Evolutionary conservation across 768 basidiomycete species (phyloP).

Genomic region (Tricholoma bakamatsutake): DNA sequence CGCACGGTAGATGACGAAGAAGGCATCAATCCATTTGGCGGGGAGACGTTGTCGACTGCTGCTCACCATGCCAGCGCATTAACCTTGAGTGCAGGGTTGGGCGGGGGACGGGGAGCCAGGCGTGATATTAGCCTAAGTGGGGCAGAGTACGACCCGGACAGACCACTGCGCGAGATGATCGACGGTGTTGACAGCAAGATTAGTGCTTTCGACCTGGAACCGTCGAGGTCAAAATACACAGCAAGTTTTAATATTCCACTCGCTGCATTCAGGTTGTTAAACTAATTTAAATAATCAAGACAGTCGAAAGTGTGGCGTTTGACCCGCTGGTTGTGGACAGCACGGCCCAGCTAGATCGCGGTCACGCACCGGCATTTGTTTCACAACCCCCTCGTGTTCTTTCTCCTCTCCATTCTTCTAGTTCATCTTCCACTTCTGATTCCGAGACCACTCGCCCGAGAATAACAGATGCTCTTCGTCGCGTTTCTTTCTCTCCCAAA

Average conservation of each 20-base stretch:
- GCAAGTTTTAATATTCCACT: slow-evolving; percentile 27
- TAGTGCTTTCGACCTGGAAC: slow-evolving; percentile 51
- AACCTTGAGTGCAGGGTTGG: slow-evolving; percentile 81
- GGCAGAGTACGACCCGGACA: slow-evolving; percentile 82
- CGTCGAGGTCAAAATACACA: slow-evolving; percentile 42
- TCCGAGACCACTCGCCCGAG: slow-evolving; percentile 54
- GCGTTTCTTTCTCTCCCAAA: slow-evolving; percentile 70
- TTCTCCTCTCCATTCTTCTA: slow-evolving; percentile 41
- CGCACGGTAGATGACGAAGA: slow-evolving; percentile 55
- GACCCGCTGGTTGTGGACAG: slow-evolving; percentile 58
- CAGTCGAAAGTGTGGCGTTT: slow-evolving; percentile 32
- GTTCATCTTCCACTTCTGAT: slow-evolving; percentile 46
- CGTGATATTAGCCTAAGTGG: slow-evolving; percentile 61
- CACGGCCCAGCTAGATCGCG: slow-evolving; percentile 55
- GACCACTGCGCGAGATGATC: slow-evolving; percentile 70
- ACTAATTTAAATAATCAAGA: slow-evolving; percentile 17
- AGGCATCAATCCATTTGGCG: slow-evolving; percentile 60
- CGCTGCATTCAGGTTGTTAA: background rate
- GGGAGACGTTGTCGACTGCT: slow-evolving; percentile 72
- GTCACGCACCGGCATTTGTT: slow-evolving; percentile 30
- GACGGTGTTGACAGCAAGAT: slow-evolving; percentile 51
- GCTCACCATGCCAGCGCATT: slow-evolving; percentile 88
- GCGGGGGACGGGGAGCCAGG: slow-evolving; percentile 42
- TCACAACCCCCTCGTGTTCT: slow-evolving; percentile 30
- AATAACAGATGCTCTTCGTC: slow-evolving; percentile 65